phyloP scores from a whole-genome alignment of 2,329 filamentous ascomycete genomes.

The Calonectria hawksworthii region DNA sequence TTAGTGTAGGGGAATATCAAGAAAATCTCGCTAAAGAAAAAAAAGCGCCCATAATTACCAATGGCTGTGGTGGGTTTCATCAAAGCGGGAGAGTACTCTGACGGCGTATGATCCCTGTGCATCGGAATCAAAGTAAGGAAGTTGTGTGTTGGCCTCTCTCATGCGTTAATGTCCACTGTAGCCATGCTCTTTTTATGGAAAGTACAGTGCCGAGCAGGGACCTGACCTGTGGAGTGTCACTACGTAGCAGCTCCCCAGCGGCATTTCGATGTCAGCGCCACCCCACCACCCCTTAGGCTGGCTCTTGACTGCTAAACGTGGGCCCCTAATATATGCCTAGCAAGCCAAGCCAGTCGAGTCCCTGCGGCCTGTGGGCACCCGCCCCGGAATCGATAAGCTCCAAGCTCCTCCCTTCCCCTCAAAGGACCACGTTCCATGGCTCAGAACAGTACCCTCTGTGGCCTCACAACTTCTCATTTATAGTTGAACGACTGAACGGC shows the following conservation, averaged over 20 bases:
- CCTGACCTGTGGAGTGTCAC: neutral
- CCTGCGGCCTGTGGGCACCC: conserved; percentile 4
- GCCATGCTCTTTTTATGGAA: neutral
- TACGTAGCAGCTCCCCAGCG: neutral
- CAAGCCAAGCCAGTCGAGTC: neutral
- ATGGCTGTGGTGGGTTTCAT: neutral
- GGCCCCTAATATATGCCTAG: conserved; percentile 11
- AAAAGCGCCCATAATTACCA: neutral
- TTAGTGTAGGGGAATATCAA: neutral
- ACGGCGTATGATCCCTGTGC: neutral
- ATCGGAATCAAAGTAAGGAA: neutral
- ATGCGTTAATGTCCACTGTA: conserved; percentile 3
- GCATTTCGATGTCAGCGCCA: neutral
- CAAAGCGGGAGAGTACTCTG: neutral
- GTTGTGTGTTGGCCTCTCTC: neutral
- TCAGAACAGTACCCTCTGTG: conserved; percentile 27
- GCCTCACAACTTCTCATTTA: conserved; percentile 15
- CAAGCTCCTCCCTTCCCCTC: conserved; percentile 20
- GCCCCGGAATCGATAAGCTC: conserved; percentile 43
- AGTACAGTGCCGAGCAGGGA: neutral
- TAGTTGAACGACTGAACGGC: conserved; percentile 31
- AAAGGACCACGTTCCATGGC: conserved; percentile 24
- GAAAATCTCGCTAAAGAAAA: neutral
- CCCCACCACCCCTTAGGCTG: neutral
- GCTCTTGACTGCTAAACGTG: neutral